Evolutionary conservation across 495 filamentous ascomycete genomes (phyloP).

Genomic region (Aspergillus affinis): DNA sequence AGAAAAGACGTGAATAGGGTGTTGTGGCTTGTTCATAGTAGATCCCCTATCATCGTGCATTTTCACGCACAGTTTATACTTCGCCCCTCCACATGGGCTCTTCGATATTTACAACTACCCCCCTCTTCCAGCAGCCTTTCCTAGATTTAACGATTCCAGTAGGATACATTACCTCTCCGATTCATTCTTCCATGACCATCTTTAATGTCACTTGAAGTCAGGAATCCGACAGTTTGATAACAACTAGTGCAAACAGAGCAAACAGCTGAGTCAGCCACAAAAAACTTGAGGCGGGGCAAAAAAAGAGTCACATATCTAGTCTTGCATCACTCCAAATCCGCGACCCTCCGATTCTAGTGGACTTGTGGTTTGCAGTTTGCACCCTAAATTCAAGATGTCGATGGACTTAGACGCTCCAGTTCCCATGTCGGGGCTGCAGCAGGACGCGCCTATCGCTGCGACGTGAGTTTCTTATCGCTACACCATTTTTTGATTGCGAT

Average conservation of each 20-base stretch:
- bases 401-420: conserved; percentile 72
- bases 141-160: too few species aligned
- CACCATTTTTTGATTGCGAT: conserved; percentile 15
- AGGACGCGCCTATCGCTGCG: conserved; percentile 40
- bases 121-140: neutral
- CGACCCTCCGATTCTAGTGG: neutral
- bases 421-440: conserved; percentile 51
- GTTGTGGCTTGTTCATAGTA: too few species aligned
- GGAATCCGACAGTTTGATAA: neutral
- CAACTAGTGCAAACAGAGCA: conserved; percentile 25
- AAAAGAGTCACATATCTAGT: conserved; percentile 25
- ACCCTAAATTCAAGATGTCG: conserved; percentile 44
- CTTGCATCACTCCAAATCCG: conserved; percentile 9
- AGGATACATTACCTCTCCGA: too few species aligned
- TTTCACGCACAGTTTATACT: too few species aligned
- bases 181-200: too few species aligned
- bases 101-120: too few species aligned
- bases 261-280: conserved; percentile 29
- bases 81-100: too few species aligned
- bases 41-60: too few species aligned
- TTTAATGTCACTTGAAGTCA: neutral
- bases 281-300: conserved; percentile 30
- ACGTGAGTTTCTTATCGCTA: conserved; percentile 51
- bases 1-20: too few species aligned
- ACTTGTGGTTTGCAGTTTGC: neutral